Conservation (phyloP, 345 rosid species). For the Populus nigra region DNA sequence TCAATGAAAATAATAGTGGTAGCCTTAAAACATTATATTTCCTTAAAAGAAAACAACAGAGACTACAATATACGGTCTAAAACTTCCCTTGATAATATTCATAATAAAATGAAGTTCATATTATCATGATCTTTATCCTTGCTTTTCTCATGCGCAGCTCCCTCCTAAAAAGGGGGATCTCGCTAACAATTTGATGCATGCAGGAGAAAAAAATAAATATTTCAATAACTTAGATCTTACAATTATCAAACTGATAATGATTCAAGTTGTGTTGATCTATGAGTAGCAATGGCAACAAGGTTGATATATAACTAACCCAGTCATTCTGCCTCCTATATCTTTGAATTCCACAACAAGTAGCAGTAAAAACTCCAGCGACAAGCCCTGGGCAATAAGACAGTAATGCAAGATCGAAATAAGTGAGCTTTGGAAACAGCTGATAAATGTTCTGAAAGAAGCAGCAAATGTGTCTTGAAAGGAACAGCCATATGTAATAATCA, state of each 20-base stretch:
- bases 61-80: background rate
- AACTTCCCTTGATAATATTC: background rate
- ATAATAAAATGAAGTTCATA: background rate
- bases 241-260: background rate
- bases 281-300: background rate
- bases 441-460: no score
- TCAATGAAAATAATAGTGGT: no score
- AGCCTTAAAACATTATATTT: background rate
- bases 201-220: background rate
- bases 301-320: slow-evolving; percentile 52
- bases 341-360: slow-evolving; percentile 64
- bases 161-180: no score
- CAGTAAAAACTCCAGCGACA: slow-evolving; percentile 64
- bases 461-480: background rate
- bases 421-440: no score
- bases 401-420: background rate
- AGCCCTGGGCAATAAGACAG: slow-evolving; percentile 43
- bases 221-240: background rate
- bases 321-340: slow-evolving; percentile 61
- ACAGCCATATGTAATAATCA: no score
- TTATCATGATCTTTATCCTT: background rate
- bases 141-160: background rate
- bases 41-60: background rate
- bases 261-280: background rate
- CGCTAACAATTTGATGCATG: background rate